Evolutionary conservation across 306 rosid genomes (phyloP), one percentile per base, ranked within the genome.

Genomic region (Acacia confusa): DNA sequence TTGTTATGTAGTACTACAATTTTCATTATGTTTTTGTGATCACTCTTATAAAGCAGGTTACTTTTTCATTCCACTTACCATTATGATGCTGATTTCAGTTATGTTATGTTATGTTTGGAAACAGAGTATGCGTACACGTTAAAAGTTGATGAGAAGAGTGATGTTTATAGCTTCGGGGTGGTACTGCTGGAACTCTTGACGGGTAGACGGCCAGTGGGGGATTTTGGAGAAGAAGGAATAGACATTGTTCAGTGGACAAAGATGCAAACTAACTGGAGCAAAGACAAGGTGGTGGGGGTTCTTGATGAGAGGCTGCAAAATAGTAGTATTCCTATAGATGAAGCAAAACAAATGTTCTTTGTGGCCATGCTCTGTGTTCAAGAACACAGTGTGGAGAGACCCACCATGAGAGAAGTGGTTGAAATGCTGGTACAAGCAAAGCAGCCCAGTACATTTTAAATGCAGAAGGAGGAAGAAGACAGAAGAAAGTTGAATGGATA

Each of bases 341-440:
- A 94, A 88, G 97, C 92, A 73, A 88, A 75, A 88, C 97, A 94
- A 17, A 81, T 92, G 13, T 94, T 88, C 83, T 94, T 92, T 81
- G 94, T 94, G 53, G 94, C 98, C 36, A 90, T 91, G 94, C 78
- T 90, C 16, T 91, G 98, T 74, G 97, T 91, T 74, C 89, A 94
- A 48, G 97, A 94, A 55, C 94, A 85, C 55, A 92, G 97, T 61
- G 91, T 94, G 81, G 98, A 94, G 83, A 50, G 98, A 73, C 96
- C 98, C 47, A 89, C 95, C 80, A 94, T 92, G 98, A 91, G 98
- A 85, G 98, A 94, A 83, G 98, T 94, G 40, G 96, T 94, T 74
- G 94, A 94, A 74, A 94, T 94, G 96, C 93, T 94, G 34, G 88
- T 87, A 67, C 94, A 94, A 82, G 96, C 95, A 28, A 91, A 89